These are phyloP conservation scores for Lachancea waltii DNA, from an alignment of 805 yeast genomes.

Conservation along the genomic window DNA sequence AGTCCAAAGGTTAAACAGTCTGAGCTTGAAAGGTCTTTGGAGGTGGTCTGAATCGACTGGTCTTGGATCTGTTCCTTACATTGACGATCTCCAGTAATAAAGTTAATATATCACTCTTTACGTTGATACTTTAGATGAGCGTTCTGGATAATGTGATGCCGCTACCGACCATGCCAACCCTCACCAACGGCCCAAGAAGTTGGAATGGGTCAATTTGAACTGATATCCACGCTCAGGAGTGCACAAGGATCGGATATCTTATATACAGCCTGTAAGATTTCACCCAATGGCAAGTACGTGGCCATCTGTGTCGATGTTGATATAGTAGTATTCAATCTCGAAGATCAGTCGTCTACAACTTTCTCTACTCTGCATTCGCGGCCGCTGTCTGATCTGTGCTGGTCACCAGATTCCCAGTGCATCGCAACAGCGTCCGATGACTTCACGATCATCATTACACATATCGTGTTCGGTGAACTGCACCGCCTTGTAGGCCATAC, in stretches of 20 bases:
- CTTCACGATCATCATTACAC: constrained; percentile 69
- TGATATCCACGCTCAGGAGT: background rate
- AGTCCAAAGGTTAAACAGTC: too few species aligned
- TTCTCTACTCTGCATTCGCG: constrained; percentile 36
- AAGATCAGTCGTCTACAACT: constrained; percentile 29
- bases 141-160: too few species aligned
- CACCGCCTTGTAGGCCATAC: constrained; percentile 67
- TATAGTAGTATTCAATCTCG: constrained; percentile 50
- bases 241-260: background rate
- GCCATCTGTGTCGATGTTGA: constrained; percentile 59
- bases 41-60: too few species aligned
- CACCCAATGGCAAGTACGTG: constrained; percentile 52
- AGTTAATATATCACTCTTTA: too few species aligned
- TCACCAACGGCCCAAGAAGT: too few species aligned
- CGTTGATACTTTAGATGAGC: too few species aligned
- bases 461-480: constrained; percentile 39
- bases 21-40: too few species aligned
- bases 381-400: constrained; percentile 70
- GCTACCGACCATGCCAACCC: too few species aligned
- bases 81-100: too few species aligned
- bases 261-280: constrained; percentile 47
- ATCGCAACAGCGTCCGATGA: constrained; percentile 88
- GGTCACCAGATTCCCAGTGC: constrained; percentile 67
- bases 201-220: constrained; percentile 5
- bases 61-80: too few species aligned